Base-by-base conservation (phyloP, 306 rosid genomes). In the Cyclanthera cordifolia region DNA sequence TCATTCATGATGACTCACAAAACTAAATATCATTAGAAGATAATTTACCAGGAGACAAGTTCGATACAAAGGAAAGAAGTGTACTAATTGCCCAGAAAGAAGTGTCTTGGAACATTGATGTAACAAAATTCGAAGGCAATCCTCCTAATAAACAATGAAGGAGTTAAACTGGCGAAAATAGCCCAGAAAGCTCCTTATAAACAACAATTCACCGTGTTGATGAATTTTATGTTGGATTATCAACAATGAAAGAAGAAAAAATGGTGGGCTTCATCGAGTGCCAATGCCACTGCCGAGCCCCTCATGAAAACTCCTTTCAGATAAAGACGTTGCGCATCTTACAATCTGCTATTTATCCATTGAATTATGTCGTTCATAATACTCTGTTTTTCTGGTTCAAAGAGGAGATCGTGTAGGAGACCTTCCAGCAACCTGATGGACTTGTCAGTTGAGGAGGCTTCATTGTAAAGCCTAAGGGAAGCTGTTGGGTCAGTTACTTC, bases 391-490 rank as follows among this genome's bases (percentile, higher is more conserved):
- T 90, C 96, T 10, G 89, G 96, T 82, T 93, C 96, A 72, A 90
- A 87, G 7, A 93, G 88, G 8, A 90, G 88, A 70, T 90, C 99
- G 74, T 93, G 99, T 24, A 86, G 73, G 8, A 83, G 78, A 21
- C 90, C 99, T 61, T 85, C 81, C 52, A 79, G 85, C 70, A 93
- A 77, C 69, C 78, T 88, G 77, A 93, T 86, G 50, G 76, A 71
- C 83, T 93, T 93, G 81, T 93, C 96, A 20, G 71, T 56, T 30
- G 96, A 87, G 28, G 90, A 80, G 50, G 96, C 95, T 81, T 90
- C 86, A 14, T 80, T 78, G 52, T 87, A 85, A 27, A 90, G 53
- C 72, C 79, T 93, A 58, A 45, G 73, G 59, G 99, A 80, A 67
- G 95, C 96, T 49, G 21, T 46, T 5, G 95, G 99, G 37, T 90